Evolutionary conservation across 129 eudicot genomes (phyloP).

Genomic region (Silybum marianum): DNA sequence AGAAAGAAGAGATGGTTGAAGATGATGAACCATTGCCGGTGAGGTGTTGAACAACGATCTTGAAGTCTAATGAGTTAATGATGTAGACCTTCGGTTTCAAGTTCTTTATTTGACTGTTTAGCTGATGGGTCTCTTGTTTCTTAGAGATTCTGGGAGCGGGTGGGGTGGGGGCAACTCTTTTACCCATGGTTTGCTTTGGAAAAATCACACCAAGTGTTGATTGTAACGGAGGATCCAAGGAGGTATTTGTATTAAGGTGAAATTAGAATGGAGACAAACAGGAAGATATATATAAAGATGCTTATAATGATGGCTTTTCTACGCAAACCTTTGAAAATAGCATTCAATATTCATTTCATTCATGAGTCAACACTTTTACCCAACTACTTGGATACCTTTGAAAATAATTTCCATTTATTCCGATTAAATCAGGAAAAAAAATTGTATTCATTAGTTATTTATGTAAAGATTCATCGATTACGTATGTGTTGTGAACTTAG

Average conservation of each 20-base stretch:
- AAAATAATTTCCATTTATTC: slow-evolving; percentile 18
- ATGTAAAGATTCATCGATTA: neutral
- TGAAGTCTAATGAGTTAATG: slow-evolving; percentile 43
- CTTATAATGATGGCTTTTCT: slow-evolving; percentile 37
- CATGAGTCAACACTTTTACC: slow-evolving; percentile 34
- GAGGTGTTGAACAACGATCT: slow-evolving; percentile 44
- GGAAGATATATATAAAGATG: slow-evolving; percentile 41
- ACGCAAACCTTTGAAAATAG: slow-evolving; percentile 34
- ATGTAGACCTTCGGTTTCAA: slow-evolving; percentile 51
- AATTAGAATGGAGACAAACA: slow-evolving; percentile 33
- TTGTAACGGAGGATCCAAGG: slow-evolving; percentile 45
- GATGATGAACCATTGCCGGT: slow-evolving; percentile 42
- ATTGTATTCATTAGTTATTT: neutral
- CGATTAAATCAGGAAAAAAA: neutral
- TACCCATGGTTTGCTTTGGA: slow-evolving; percentile 44
- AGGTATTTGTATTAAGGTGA: slow-evolving; percentile 32
- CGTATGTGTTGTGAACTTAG: no score
- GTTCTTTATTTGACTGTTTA: slow-evolving; percentile 32
- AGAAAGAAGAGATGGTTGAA: slow-evolving; percentile 21
- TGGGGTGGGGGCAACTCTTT: slow-evolving; percentile 20
- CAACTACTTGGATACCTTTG: slow-evolving; percentile 37
- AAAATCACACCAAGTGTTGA: slow-evolving; percentile 31
- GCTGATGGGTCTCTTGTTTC: slow-evolving; percentile 29
- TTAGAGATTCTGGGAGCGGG: slow-evolving; percentile 33
- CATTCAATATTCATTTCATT: slow-evolving; percentile 26